Conservation (phyloP, 495 filamentous ascomycete genomes). For the Halenospora varia region DNA sequence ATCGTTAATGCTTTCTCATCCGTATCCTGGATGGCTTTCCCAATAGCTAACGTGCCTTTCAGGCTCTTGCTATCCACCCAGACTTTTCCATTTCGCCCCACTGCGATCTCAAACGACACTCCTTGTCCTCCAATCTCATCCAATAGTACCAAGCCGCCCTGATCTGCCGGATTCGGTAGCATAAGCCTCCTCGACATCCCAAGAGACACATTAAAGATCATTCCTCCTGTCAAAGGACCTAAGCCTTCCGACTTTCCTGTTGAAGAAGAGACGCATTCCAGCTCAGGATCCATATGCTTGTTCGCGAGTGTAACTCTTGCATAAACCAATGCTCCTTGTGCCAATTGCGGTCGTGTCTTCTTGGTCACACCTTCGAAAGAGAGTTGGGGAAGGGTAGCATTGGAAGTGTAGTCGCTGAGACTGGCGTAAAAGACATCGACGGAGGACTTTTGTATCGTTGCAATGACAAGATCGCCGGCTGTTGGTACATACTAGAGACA, state of each 20-base stretch:
- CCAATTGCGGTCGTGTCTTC: constrained; percentile 81
- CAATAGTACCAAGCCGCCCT: constrained; percentile 67
- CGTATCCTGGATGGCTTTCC: constrained; percentile 72
- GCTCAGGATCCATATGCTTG: constrained; percentile 79
- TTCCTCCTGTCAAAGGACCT: constrained; percentile 80
- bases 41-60: constrained; percentile 67
- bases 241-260: constrained; percentile 90
- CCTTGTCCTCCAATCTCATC: constrained; percentile 78
- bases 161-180: constrained; percentile 57
- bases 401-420: constrained; percentile 59
- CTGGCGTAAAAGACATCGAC: constrained; percentile 67
- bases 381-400: constrained; percentile 76
- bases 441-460: constrained; percentile 70
- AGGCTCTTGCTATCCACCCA: constrained; percentile 79
- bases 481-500: constrained; percentile 68
- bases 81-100: constrained; percentile 88
- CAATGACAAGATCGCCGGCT: constrained; percentile 77
- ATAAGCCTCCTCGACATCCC: constrained; percentile 77
- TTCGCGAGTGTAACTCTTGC: constrained; percentile 72
- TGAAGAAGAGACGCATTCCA: constrained; percentile 79
- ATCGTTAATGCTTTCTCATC: constrained; percentile 63
- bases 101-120: constrained; percentile 85
- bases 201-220: constrained; percentile 76
- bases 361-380: constrained; percentile 88
- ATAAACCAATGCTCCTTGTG: constrained; percentile 74